Conservation (phyloP, 2,329 filamentous ascomycete genomes). For the Penicillium sclerotigenum region DNA sequence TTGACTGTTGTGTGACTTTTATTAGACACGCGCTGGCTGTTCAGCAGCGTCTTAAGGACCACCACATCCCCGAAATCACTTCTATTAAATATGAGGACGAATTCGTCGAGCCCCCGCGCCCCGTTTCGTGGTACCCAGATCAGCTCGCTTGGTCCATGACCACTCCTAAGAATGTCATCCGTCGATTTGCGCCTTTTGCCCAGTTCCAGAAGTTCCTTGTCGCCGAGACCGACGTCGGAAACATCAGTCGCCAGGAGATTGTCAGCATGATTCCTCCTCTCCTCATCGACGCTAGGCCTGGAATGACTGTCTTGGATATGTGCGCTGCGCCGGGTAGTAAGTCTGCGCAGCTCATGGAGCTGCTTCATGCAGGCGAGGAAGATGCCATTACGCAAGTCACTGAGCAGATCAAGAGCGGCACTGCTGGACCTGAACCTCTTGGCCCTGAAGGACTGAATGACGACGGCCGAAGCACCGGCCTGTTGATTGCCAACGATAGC, state of each 20-base stretch:
- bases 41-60: constrained; percentile 78
- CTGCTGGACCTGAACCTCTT: constrained; percentile 50
- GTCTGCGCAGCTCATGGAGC: constrained; percentile 89
- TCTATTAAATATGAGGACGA: constrained; percentile 81
- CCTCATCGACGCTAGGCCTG: constrained; percentile 83
- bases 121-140: constrained; percentile 91
- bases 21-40: constrained; percentile 86
- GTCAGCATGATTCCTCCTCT: constrained; percentile 99
- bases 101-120: constrained; percentile 73
- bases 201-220: constrained; percentile 97
- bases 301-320: constrained; percentile 91
- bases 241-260: constrained; percentile 95
- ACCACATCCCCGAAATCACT: constrained; percentile 87
- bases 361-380: constrained; percentile 91
- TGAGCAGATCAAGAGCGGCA: constrained; percentile 59
- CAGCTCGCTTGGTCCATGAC: constrained; percentile 97
- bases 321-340: constrained; percentile 97
- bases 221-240: constrained; percentile 93
- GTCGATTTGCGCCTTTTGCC: constrained; percentile 89
- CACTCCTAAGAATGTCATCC: constrained; percentile 91
- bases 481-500: constrained; percentile 91
- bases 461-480: constrained; percentile 80
- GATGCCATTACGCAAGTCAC: constrained; percentile 72
- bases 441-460: constrained; percentile 60
- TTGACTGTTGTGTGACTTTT: constrained; percentile 10